Percentiles rank a stretch among this genome's conserved stretches.
Evolutionary conservation across 352 stramenopile species (phyloP).

Genomic region (Phytophthora pistaciae): DNA sequence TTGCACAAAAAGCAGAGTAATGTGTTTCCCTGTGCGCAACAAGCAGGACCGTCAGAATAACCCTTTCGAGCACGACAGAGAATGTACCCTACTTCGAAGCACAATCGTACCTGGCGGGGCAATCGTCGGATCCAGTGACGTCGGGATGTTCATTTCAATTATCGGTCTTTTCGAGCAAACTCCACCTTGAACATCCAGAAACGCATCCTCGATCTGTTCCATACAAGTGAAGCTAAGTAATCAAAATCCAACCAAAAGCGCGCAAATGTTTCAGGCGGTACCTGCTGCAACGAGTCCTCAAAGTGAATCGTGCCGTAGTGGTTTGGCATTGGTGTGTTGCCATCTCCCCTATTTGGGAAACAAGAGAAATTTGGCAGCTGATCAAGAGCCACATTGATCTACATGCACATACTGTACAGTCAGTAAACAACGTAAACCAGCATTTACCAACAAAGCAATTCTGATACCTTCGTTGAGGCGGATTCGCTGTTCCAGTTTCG

Average conservation of each 20-base stretch:
- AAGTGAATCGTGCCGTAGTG: slow-evolving; percentile 93
- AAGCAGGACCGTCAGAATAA: not conserved
- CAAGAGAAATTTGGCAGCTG: slow-evolving; percentile 87
- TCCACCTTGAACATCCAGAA: slow-evolving; percentile 80
- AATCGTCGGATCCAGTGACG: slow-evolving; percentile 83
- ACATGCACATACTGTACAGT: not conserved
- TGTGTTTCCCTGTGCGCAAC: slow-evolving; percentile 74
- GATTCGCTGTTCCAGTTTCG: slow-evolving; percentile 87
- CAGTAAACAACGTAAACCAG: not conserved
- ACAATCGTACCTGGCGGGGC: slow-evolving; percentile 61
- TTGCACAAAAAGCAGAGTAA: slow-evolving; percentile 92
- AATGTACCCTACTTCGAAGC: not conserved
- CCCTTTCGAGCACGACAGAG: too few relatives aligned
- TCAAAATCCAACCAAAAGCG: not conserved
- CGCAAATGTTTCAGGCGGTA: slow-evolving; percentile 5
- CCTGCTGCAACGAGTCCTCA: slow-evolving; percentile 77
- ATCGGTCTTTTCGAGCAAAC: slow-evolving; percentile 78
- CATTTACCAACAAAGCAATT: not conserved
- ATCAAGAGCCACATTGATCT: slow-evolving; percentile 93
- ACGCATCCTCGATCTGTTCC: slow-evolving; percentile 90
- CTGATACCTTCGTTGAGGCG: slow-evolving; percentile 73
- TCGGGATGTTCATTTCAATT: slow-evolving; percentile 94
- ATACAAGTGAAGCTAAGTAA: not conserved
- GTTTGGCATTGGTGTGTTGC: slow-evolving; percentile 70
- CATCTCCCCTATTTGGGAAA: slow-evolving; percentile 69